Percentiles rank a stretch among this genome's conserved stretches.
Conservation (phyloP, 192 early-diverging fungal genomes). For the Coemansia sp. region DNA sequence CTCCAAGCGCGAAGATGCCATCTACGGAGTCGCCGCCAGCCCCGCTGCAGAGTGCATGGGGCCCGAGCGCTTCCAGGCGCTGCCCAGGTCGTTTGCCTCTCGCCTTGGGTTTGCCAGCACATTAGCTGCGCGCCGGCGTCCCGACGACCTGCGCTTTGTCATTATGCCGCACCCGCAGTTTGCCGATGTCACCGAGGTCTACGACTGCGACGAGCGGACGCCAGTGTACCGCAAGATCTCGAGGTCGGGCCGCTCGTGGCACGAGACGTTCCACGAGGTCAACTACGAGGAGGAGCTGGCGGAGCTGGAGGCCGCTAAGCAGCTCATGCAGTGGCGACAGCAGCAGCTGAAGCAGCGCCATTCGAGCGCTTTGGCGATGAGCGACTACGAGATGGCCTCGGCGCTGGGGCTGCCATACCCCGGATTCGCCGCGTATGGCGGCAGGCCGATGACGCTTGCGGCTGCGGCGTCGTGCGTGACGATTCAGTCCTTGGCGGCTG, state of each 20-base stretch:
- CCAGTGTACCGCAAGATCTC: conserved; percentile 54
- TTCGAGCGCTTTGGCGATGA: conserved; percentile 10
- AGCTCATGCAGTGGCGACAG: neutral
- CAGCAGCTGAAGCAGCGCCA: conserved; percentile 6
- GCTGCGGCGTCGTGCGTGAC: conserved; percentile 48
- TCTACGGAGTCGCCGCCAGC: conserved; percentile 8
- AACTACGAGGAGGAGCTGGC: conserved; percentile 23
- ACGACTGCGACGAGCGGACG: conserved; percentile 40
- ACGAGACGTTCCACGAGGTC: conserved; percentile 53
- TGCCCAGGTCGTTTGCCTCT: conserved; percentile 40
- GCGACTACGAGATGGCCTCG: conserved; percentile 53
- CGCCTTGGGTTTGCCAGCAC: conserved; percentile 37
- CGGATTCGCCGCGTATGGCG: conserved; percentile 9
- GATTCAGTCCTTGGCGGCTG: conserved; percentile 41
- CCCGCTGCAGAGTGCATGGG: conserved; percentile 7
- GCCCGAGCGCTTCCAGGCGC: conserved; percentile 39
- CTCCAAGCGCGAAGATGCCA: conserved; percentile 33
- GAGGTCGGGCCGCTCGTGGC: conserved; percentile 48
- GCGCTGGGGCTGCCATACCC: conserved; percentile 49
- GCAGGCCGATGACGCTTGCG: neutral
- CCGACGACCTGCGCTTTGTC: conserved; percentile 41
- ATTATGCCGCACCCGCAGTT: conserved; percentile 41
- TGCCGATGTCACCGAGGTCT: conserved; percentile 39
- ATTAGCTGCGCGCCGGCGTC: conserved; percentile 37
- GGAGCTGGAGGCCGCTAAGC: neutral